Evolutionary conservation across 2,329 filamentous ascomycete species (phyloP).

Genomic region (Botryotinia narcissicola): DNA sequence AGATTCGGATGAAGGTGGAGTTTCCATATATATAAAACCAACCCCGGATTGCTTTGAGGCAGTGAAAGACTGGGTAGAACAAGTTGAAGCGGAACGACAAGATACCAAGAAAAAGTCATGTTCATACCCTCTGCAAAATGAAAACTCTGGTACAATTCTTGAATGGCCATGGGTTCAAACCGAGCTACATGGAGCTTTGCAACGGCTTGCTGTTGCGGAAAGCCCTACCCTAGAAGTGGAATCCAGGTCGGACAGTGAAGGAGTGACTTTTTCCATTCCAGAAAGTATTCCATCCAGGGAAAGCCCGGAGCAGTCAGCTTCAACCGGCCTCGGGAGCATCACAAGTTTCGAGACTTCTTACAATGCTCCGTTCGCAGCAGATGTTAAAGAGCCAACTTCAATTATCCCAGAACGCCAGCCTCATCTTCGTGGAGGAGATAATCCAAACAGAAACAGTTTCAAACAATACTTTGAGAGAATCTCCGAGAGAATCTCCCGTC

Average conservation of each 20-base stretch:
- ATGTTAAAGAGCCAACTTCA: not conserved
- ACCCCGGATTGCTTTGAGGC: not conserved
- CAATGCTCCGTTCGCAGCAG: not conserved
- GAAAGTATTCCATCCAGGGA: not conserved
- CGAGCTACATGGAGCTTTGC: not conserved
- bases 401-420: not conserved
- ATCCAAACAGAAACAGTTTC: too few relatives aligned
- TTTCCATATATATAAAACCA: not conserved
- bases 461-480: not conserved
- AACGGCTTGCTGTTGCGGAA: too few relatives aligned
- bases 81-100: not conserved
- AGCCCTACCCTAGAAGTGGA: not conserved
- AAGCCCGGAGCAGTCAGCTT: not conserved
- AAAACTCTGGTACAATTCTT: not conserved
- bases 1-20: not conserved
- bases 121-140: not conserved
- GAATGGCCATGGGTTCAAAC: slow-evolving; percentile 10
- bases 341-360: not conserved
- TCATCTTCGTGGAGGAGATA: not conserved
- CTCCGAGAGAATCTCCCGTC: not conserved
- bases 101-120: not conserved
- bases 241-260: not conserved
- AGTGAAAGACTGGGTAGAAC: not conserved
- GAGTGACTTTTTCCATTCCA: not conserved
- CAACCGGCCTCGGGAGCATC: not conserved